phyloP scores from a whole-genome alignment of 2,329 filamentous ascomycete genomes.

The Penicillium sp. region DNA sequence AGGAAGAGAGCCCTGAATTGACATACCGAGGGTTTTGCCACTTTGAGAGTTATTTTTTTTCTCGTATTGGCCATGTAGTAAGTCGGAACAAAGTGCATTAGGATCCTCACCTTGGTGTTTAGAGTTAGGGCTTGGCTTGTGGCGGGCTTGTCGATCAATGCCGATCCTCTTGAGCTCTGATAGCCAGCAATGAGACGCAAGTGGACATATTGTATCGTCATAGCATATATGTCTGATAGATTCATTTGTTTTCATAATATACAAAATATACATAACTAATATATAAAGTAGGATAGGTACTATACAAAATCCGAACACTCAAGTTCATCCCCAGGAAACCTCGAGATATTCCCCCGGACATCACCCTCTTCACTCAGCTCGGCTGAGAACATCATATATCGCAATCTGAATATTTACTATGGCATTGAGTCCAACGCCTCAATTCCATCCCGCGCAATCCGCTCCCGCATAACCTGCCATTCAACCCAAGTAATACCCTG shows the following conservation, averaged over 20 bases:
- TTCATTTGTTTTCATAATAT: background rate
- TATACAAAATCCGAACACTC: background rate
- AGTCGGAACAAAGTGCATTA: no score
- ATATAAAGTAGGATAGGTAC: background rate
- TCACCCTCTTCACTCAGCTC: background rate
- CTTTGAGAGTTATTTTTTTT: background rate
- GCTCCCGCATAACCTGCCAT: slow-evolving; percentile 58
- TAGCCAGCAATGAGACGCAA: background rate
- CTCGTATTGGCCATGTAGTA: background rate
- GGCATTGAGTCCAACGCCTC: slow-evolving; percentile 15
- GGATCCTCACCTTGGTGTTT: background rate
- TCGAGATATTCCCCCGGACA: background rate
- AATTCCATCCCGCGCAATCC: slow-evolving; percentile 26
- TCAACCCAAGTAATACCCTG: slow-evolving; percentile 75
- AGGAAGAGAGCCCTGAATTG: slow-evolving; percentile 2
- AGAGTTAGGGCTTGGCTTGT: background rate
- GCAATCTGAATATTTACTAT: background rate
- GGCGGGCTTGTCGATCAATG: background rate
- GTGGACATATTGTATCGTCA: no score
- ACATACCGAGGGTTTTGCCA: background rate
- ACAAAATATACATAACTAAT: no score
- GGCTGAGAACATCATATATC: background rate
- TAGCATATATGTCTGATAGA: no score
- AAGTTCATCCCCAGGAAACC: background rate
- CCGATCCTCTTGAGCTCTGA: background rate